Conservation (phyloP, 768 basidiomycete species). For the Boletus reticuloceps region DNA sequence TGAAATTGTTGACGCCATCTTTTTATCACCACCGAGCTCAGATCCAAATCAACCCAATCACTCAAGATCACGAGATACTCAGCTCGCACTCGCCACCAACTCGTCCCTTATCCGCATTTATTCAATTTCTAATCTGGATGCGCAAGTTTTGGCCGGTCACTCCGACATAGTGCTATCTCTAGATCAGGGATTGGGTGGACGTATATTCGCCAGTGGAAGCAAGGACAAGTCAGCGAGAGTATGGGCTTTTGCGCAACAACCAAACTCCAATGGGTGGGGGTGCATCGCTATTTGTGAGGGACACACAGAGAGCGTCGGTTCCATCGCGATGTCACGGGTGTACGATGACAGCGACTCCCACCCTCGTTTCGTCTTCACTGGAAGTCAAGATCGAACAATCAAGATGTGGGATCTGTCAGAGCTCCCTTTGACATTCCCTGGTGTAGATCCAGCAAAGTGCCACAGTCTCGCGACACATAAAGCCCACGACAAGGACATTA, state of each 20-base stretch:
- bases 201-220: constrained; percentile 84
- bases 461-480: constrained; percentile 81
- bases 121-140: constrained; percentile 70
- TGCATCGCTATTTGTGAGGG: constrained; percentile 91
- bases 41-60: constrained; percentile 18
- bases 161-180: constrained; percentile 88
- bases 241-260: constrained; percentile 52
- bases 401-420: constrained; percentile 95
- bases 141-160: constrained; percentile 85
- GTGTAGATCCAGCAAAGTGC: constrained; percentile 44
- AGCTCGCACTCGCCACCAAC: constrained; percentile 95
- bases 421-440: constrained; percentile 35
- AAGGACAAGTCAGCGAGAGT: constrained; percentile 88
- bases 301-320: constrained; percentile 91
- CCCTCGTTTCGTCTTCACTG: constrained; percentile 83
- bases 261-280: constrained; percentile 33
- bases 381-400: constrained; percentile 94
- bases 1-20: constrained; percentile 89
- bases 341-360: constrained; percentile 19
- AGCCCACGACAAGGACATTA: constrained; percentile 99
- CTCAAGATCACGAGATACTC: constrained; percentile 48
- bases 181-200: constrained; percentile 62
- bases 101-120: constrained; percentile 94
- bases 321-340: constrained; percentile 73
- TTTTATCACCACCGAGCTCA: constrained; percentile 53